A percentile compares a stretch with the other conserved stretches of the same genome.
These are phyloP conservation scores for Fusarium begoniae DNA, from an alignment of 2,329 filamentous ascomycete species.

Conservation along the genomic window DNA sequence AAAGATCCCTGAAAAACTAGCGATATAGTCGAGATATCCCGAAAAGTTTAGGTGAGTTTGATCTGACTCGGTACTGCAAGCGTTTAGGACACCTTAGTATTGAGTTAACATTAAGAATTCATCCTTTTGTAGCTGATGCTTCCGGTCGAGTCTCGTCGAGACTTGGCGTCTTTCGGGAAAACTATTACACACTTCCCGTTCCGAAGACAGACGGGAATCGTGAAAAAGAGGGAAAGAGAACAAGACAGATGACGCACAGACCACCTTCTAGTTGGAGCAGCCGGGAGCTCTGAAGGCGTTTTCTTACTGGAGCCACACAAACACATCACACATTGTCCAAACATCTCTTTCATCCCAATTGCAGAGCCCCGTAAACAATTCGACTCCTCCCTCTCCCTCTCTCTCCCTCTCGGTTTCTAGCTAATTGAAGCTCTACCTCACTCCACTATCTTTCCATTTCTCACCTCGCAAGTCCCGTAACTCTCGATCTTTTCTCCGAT, in stretches of 20 bases:
- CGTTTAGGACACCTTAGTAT: background rate
- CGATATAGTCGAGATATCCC: conserved; percentile 9
- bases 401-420: conserved; percentile 16
- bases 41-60: background rate
- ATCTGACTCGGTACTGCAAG: background rate
- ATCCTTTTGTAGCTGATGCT: background rate
- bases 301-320: conserved; percentile 24
- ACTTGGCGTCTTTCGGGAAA: conserved; percentile 31
- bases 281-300: conserved; percentile 18
- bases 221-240: background rate
- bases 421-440: conserved; percentile 19
- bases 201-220: conserved; percentile 9
- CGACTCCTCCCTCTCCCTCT: conserved; percentile 5
- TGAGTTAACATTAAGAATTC: background rate
- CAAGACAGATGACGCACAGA: conserved; percentile 21
- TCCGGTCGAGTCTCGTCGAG: background rate
- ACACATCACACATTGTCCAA: conserved; percentile 35
- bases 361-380: conserved; percentile 21
- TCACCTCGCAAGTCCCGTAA: conserved; percentile 21
- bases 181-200: conserved; percentile 27
- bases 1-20: conserved; percentile 32
- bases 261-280: conserved; percentile 3
- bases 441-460: conserved; percentile 17
- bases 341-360: conserved; percentile 30
- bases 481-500: conserved; percentile 13